These are phyloP conservation scores for Penicillium ucsense DNA, from an alignment of 495 filamentous ascomycete genomes.

Conservation along the genomic window DNA sequence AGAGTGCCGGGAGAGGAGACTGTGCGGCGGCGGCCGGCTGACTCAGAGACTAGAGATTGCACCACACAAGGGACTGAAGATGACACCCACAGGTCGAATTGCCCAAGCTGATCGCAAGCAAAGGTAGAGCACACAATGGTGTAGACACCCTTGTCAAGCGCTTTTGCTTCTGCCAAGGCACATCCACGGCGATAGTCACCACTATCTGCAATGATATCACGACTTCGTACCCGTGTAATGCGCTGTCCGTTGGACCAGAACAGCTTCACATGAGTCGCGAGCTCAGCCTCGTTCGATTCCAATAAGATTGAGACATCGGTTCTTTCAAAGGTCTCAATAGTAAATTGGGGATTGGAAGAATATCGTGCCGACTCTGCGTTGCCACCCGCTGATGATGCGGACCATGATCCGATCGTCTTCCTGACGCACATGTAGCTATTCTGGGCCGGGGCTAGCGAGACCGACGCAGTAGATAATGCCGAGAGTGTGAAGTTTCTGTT, in stretches of 20 bases:
- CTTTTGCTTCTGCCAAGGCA: conserved; percentile 51
- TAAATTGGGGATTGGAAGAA: conserved; percentile 77
- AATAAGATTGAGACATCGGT: conserved; percentile 63
- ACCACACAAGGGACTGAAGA: conserved; percentile 46
- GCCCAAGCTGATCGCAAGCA: conserved; percentile 61
- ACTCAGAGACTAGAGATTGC: conserved; percentile 49
- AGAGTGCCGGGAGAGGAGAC: conserved; percentile 41
- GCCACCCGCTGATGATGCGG: conserved; percentile 68
- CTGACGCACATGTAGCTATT: conserved; percentile 46
- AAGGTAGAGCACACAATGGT: conserved; percentile 85
- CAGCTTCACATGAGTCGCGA: conserved; percentile 76
- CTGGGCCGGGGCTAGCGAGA: conserved; percentile 49
- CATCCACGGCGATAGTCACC: conserved; percentile 78
- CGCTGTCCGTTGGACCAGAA: conserved; percentile 67
- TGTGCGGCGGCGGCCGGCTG: conserved; percentile 56
- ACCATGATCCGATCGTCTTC: conserved; percentile 58
- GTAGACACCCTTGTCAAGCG: conserved; percentile 59
- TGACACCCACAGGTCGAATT: conserved; percentile 65
- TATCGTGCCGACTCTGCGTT: conserved; percentile 68
- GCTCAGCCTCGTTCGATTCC: conserved; percentile 54
- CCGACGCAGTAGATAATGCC: conserved; percentile 54
- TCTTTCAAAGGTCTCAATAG: conserved; percentile 43
- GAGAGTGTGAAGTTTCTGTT: conserved; percentile 77
- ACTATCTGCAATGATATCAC: conserved; percentile 70
- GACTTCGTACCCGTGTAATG: conserved; percentile 52